These are phyloP conservation scores for Phaseolus lunatus DNA, from an alignment of 306 rosid species.

Conservation along the genomic window DNA sequence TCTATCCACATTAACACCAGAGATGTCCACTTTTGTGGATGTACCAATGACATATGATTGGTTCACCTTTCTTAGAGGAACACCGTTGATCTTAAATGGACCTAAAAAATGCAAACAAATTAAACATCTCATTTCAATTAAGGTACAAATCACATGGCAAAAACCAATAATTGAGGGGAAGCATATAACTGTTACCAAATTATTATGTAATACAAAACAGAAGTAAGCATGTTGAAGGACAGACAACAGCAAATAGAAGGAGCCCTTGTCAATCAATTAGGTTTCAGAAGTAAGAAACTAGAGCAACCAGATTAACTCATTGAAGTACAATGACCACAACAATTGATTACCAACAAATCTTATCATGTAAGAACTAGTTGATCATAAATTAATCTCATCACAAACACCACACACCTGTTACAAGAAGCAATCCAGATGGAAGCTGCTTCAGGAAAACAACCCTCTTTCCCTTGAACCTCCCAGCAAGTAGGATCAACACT, in stretches of 20 bases:
- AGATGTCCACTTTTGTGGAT: constrained; percentile 61
- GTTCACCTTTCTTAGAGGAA: constrained; percentile 71
- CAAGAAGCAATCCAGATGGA: constrained; percentile 70
- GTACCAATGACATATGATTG: constrained; percentile 68
- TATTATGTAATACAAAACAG: background rate
- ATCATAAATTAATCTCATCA: background rate
- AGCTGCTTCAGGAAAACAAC: constrained; percentile 73
- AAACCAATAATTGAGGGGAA: background rate
- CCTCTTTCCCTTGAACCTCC: constrained; percentile 71
- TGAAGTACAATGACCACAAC: background rate
- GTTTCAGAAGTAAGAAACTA: background rate
- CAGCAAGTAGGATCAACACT: constrained; percentile 67
- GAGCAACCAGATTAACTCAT: background rate
- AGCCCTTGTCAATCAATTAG: background rate
- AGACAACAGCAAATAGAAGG: background rate
- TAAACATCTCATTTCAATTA: background rate
- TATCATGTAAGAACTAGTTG: background rate
- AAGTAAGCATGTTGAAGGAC: background rate
- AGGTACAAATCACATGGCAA: background rate
- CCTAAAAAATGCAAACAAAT: constrained; percentile 44
- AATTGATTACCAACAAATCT: background rate
- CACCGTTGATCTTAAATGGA: constrained; percentile 69
- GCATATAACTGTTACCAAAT: background rate
- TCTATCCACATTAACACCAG: constrained; percentile 56
- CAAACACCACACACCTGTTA: constrained; percentile 57